These are phyloP conservation scores for Epichloe uncinata DNA, from an alignment of 2,329 filamentous ascomycete species.

Conservation along the genomic window DNA sequence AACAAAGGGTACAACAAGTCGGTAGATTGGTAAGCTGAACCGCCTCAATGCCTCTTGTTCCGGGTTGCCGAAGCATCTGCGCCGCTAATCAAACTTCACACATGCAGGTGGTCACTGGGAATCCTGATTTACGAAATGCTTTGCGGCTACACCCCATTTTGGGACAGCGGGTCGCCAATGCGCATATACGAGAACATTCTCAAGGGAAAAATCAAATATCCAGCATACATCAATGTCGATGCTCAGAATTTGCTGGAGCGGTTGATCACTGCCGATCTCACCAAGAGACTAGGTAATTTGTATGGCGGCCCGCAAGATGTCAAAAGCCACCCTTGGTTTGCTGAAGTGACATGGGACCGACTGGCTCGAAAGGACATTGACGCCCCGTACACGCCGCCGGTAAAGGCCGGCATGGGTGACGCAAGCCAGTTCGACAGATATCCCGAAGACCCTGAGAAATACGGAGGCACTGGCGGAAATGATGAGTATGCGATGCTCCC, in stretches of 20 bases:
- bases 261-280: slow-evolving; percentile 87
- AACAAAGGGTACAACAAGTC: slow-evolving; percentile 99
- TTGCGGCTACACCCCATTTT: slow-evolving; percentile 97
- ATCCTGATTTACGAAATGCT: slow-evolving; percentile 99
- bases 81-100: background rate
- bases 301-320: slow-evolving; percentile 85
- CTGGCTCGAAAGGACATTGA: slow-evolving; percentile 93
- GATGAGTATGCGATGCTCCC: slow-evolving; percentile 57
- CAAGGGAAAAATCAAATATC: slow-evolving; percentile 91
- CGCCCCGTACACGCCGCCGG: slow-evolving; percentile 91
- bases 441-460: slow-evolving; percentile 89
- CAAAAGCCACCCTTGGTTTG: slow-evolving; percentile 92
- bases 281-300: slow-evolving; percentile 87
- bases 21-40: slow-evolving; percentile 73
- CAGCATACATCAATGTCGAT: slow-evolving; percentile 86
- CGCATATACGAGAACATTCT: slow-evolving; percentile 99
- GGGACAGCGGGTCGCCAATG: slow-evolving; percentile 94
- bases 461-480: slow-evolving; percentile 56
- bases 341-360: slow-evolving; percentile 95
- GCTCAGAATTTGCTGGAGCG: slow-evolving; percentile 86
- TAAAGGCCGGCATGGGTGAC: slow-evolving; percentile 86
- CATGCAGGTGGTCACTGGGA: slow-evolving; percentile 82
- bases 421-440: slow-evolving; percentile 97
- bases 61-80: background rate
- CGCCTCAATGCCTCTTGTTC: background rate